Conservation (phyloP, 495 filamentous ascomycete species). For the Penicillium dipodomyicola region DNA sequence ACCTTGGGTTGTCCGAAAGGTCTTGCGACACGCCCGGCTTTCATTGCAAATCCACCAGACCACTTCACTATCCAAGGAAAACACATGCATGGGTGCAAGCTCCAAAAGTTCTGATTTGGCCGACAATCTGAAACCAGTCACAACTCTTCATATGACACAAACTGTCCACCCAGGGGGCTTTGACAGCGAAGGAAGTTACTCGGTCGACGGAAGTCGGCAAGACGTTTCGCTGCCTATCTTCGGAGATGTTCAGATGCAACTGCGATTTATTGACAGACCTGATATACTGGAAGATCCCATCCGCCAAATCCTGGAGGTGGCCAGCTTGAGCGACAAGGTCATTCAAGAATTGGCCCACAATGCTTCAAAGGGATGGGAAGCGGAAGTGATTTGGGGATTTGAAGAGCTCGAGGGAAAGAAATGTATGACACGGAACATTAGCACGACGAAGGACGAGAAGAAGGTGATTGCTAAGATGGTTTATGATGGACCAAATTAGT, state of each 20-base stretch:
- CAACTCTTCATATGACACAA: constrained; percentile 19
- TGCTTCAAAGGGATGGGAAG: constrained; percentile 18
- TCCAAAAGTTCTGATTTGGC: neutral
- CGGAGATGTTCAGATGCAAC: constrained; percentile 17
- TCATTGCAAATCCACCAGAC: constrained; percentile 18
- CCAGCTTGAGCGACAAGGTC: constrained; percentile 6
- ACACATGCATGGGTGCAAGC: neutral
- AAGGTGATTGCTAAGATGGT: constrained; percentile 7
- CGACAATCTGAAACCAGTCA: neutral
- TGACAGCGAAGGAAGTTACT: constrained; percentile 16
- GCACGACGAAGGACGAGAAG: constrained; percentile 49
- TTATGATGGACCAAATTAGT: neutral
- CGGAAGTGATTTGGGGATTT: constrained; percentile 23
- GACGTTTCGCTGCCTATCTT: constrained; percentile 21
- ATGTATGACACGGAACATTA: constrained; percentile 18
- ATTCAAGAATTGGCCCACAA: constrained; percentile 24
- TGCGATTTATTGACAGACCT: constrained; percentile 10
- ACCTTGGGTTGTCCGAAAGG: constrained; percentile 21
- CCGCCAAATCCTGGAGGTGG: constrained; percentile 4
- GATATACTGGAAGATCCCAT: constrained; percentile 14
- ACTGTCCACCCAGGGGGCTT: constrained; percentile 18
- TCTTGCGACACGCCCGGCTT: constrained; percentile 15
- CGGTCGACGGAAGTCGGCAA: constrained; percentile 12
- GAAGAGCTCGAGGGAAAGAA: constrained; percentile 17
- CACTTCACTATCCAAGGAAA: neutral